These are phyloP conservation scores for Terana coerulea DNA, from an alignment of 768 basidiomycete species.

Conservation along the genomic window DNA sequence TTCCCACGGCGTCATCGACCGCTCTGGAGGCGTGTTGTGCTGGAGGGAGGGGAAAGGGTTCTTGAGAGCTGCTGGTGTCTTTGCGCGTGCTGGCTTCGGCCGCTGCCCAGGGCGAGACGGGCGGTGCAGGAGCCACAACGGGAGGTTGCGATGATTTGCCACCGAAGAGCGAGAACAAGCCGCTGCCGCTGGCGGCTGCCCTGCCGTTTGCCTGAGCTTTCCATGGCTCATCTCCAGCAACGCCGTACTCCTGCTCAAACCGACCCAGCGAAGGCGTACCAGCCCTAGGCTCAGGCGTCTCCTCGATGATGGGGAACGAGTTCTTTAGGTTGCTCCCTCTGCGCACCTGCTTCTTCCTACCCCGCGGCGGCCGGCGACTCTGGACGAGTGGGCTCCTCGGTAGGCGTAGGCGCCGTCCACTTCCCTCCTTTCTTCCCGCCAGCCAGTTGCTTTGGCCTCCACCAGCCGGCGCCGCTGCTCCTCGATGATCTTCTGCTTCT, in stretches of 20 bases:
- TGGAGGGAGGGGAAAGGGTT: background rate
- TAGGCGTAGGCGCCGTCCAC: background rate
- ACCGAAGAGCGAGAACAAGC: background rate
- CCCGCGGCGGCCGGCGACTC: background rate
- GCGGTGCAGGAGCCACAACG: background rate
- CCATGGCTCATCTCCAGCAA: background rate
- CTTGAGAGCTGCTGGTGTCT: background rate
- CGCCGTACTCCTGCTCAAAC: background rate
- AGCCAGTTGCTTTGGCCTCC: slow-evolving; percentile 29
- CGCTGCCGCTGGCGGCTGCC: background rate
- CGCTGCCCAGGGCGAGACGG: background rate
- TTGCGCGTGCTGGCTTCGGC: background rate
- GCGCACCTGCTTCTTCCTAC: background rate
- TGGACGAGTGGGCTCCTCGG: background rate
- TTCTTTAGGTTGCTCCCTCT: background rate
- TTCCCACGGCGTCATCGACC: slow-evolving; percentile 1
- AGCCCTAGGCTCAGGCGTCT: background rate
- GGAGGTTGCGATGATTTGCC: background rate
- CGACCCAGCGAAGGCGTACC: background rate
- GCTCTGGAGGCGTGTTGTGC: background rate
- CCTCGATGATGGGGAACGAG: background rate
- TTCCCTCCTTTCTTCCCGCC: background rate
- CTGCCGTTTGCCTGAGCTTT: background rate
- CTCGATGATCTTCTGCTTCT: slow-evolving; percentile 8
- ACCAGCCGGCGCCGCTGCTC: slow-evolving; percentile 27